Conservation (phyloP, 2,329 filamentous ascomycete genomes). For the Talaromyces sp. region DNA sequence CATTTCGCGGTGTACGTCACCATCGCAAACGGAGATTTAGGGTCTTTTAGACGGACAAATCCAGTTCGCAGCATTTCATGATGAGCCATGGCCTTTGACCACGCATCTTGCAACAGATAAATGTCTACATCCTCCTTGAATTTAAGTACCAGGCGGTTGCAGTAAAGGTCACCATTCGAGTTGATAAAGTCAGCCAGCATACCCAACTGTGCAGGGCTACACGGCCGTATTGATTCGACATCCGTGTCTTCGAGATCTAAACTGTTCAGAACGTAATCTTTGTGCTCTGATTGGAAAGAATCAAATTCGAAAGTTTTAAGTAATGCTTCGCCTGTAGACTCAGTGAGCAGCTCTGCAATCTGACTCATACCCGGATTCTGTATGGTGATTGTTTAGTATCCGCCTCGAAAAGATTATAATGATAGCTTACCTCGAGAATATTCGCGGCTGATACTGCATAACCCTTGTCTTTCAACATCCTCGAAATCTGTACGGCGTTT, state of each 20-base stretch:
- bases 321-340: constrained; percentile 36
- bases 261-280: constrained; percentile 29
- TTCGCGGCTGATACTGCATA: constrained; percentile 64
- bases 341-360: constrained; percentile 35
- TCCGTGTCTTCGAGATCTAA: constrained; percentile 29
- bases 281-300: constrained; percentile 49
- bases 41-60: constrained; percentile 62
- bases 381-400: constrained; percentile 12
- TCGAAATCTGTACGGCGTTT: constrained; percentile 73
- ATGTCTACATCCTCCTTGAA: constrained; percentile 44
- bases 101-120: constrained; percentile 53
- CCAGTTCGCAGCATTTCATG: constrained; percentile 75
- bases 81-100: constrained; percentile 51
- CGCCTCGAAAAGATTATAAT: background rate
- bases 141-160: constrained; percentile 65
- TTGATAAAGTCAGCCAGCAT: constrained; percentile 73
- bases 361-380: constrained; percentile 36
- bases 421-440: constrained; percentile 59
- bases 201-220: constrained; percentile 73
- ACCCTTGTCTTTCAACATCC: constrained; percentile 59
- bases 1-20: constrained; percentile 52
- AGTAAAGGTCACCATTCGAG: constrained; percentile 65
- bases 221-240: constrained; percentile 65
- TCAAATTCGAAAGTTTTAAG: constrained; percentile 45
- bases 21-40: constrained; percentile 68